phyloP scores from a whole-genome alignment of 2,329 filamentous ascomycete species.

The Calcarisporium arbuscula region DNA sequence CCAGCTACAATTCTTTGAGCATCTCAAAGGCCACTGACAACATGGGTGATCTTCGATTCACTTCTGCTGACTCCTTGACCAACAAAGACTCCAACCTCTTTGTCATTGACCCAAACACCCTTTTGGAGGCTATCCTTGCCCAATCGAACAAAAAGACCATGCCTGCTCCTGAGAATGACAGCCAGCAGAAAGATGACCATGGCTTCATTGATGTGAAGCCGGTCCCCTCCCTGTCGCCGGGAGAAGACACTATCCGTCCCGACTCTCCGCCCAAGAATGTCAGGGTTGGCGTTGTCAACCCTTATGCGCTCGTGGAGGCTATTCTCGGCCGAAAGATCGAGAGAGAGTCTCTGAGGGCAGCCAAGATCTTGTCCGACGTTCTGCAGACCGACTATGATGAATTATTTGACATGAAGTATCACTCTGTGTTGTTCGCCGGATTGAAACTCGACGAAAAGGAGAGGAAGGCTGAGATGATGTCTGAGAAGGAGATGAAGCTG shows the following conservation, averaged over 20 bases:
- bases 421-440: conserved; percentile 35
- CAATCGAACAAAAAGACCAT: conserved; percentile 22
- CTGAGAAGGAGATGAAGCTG: conserved; percentile 33
- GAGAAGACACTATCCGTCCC: conserved; percentile 14
- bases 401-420: conserved; percentile 38
- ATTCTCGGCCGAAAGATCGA: conserved; percentile 35
- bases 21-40: too few relatives aligned
- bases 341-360: conserved; percentile 24
- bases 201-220: conserved; percentile 24
- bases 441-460: conserved; percentile 33
- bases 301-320: conserved; percentile 37
- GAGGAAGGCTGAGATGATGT: conserved; percentile 28
- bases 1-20: too few relatives aligned
- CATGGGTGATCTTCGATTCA: conserved; percentile 13
- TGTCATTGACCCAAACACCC: conserved; percentile 27
- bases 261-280: conserved; percentile 32
- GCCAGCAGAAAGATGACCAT: conserved; percentile 26
- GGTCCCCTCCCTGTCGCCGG: conserved; percentile 6
- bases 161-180: conserved; percentile 16
- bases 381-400: conserved; percentile 42
- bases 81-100: conserved; percentile 9
- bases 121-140: conserved; percentile 32
- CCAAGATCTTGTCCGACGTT: conserved; percentile 31
- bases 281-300: conserved; percentile 34
- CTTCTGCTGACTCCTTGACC: conserved; percentile 6